Percentiles rank a stretch among this genome's conserved stretches.
These are phyloP conservation scores for Kondoa malvinella DNA, from an alignment of 768 basidiomycete species.

Conservation along the genomic window DNA sequence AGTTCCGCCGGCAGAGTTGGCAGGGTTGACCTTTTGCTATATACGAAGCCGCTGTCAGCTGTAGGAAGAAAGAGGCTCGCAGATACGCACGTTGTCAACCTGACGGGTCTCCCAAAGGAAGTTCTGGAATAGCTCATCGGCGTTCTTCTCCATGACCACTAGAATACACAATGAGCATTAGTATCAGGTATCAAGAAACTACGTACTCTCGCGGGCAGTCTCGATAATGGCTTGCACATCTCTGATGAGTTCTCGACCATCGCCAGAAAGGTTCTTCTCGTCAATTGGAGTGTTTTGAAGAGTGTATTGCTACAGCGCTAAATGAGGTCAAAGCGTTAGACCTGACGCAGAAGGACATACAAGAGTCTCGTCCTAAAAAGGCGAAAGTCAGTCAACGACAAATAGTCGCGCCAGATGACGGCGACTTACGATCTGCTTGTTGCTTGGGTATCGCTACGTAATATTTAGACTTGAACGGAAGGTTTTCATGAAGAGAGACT, in stretches of 20 bases:
- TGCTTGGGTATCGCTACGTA: conserved; percentile 24
- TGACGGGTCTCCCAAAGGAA: conserved; percentile 40
- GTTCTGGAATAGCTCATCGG: conserved; percentile 45
- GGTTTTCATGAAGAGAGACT: conserved; percentile 48
- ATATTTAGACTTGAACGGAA: neutral
- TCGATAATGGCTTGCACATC: conserved; percentile 66
- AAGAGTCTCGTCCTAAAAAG: conserved; percentile 12
- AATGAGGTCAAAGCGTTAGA: neutral
- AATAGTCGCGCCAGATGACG: too few species aligned
- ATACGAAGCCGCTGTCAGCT: neutral
- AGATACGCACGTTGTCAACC: conserved; percentile 34
- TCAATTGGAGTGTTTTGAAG: conserved; percentile 34
- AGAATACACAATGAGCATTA: neutral
- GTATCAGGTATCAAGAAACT: neutral
- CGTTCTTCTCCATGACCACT: conserved; percentile 26
- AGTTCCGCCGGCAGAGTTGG: conserved; percentile 27
- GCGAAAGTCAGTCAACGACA: neutral
- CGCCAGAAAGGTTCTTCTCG: conserved; percentile 49
- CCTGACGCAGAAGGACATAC: neutral
- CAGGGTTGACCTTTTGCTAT: conserved; percentile 19
- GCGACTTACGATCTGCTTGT: conserved; percentile 17
- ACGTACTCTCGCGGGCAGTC: conserved; percentile 36
- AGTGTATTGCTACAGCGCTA: conserved; percentile 3
- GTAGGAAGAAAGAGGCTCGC: neutral
- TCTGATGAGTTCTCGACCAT: conserved; percentile 56